phyloP scores from a whole-genome alignment of 352 stramenopile genomes.

The Halophytophthora polymorphica region DNA sequence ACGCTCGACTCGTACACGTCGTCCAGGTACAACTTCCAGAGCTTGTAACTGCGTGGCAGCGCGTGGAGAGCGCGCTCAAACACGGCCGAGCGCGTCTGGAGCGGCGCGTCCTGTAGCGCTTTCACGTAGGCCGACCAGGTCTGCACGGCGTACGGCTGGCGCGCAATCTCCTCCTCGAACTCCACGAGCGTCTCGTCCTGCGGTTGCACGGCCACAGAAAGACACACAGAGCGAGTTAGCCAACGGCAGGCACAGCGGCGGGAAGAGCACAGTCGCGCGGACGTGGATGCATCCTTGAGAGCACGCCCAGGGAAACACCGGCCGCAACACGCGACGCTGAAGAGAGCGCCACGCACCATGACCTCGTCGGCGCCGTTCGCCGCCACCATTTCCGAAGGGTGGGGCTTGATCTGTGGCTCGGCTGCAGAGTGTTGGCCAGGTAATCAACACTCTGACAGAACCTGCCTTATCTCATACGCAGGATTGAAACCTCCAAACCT shows the following conservation, averaged over 20 bases:
- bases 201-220: not conserved
- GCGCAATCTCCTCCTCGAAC: slow-evolving; percentile 81
- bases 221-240: slow-evolving; percentile 2
- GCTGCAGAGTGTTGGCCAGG: too few species aligned
- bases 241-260: not conserved
- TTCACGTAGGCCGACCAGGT: slow-evolving; percentile 76
- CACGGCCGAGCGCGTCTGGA: slow-evolving; percentile 40
- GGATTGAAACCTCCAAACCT: too few species aligned
- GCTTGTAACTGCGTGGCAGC: slow-evolving; percentile 93
- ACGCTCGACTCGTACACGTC: slow-evolving; percentile 58
- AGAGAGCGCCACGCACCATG: slow-evolving; percentile 13
- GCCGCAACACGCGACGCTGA: not conserved
- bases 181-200: slow-evolving; percentile 37
- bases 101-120: slow-evolving; percentile 23
- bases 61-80: slow-evolving; percentile 86
- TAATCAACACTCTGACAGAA: too few species aligned
- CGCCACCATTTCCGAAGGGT: slow-evolving; percentile 12
- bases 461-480: too few species aligned
- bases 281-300: not conserved
- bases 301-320: not conserved
- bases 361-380: slow-evolving; percentile 8
- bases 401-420: not conserved
- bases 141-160: slow-evolving; percentile 84
- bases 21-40: slow-evolving; percentile 91
- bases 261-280: not conserved